phyloP scores from a whole-genome alignment of 108 stramenopile species.

The Nannochloropsis gaditana region DNA sequence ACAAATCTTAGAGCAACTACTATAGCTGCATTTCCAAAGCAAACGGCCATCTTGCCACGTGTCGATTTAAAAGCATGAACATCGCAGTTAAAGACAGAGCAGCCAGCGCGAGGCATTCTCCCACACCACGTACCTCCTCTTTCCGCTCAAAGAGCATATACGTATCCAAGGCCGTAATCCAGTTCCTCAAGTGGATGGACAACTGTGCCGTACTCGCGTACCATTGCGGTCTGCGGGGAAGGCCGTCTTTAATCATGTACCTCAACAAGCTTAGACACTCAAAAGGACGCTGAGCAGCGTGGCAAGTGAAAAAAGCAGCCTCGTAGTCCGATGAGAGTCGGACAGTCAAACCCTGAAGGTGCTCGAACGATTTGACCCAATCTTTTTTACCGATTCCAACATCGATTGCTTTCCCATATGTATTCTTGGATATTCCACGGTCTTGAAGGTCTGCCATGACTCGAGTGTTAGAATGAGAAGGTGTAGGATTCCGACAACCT shows the following conservation, averaged over 20 bases:
- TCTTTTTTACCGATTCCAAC: not conserved
- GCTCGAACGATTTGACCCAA: not conserved
- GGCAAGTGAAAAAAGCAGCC: not conserved
- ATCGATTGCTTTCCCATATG: too few relatives aligned
- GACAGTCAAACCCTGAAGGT: not conserved
- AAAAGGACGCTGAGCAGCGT: not conserved
- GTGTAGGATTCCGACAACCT: not conserved
- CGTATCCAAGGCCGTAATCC: not conserved
- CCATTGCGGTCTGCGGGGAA: not conserved
- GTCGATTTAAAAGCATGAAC: too few relatives aligned
- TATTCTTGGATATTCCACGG: too few relatives aligned
- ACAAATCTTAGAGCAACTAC: too few relatives aligned
- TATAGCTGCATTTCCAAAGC: too few relatives aligned
- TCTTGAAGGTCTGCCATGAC: too few relatives aligned
- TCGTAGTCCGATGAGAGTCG: not conserved
- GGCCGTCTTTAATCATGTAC: not conserved
- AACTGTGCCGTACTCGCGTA: not conserved
- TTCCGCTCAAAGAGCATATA: not conserved
- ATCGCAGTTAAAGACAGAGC: too few relatives aligned
- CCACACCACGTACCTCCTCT: not conserved
- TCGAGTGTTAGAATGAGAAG: not conserved
- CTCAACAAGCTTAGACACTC: constrained; percentile 7
- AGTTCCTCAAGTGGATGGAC: not conserved
- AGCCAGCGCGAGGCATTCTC: too few relatives aligned
- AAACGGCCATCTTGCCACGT: too few relatives aligned